phyloP scores from a whole-genome alignment of 495 filamentous ascomycete genomes.

The Lineolata rhizophorae region DNA sequence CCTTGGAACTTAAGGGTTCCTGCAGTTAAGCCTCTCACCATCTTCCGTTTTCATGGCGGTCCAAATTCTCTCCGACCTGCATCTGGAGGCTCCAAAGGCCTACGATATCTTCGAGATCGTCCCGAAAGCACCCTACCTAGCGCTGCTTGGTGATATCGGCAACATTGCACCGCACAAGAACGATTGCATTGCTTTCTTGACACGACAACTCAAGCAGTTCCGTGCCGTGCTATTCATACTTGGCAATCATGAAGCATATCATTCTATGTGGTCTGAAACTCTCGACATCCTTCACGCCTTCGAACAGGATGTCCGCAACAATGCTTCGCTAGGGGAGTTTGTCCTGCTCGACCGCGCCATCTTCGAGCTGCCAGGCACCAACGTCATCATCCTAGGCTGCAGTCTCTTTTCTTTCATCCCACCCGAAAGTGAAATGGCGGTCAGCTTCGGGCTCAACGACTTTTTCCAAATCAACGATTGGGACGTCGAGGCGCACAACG shows the following conservation, averaged over 20 bases:
- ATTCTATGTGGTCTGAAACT: conserved; percentile 20
- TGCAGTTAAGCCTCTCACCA: too few relatives aligned
- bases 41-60: too few relatives aligned
- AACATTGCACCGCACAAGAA: conserved; percentile 26
- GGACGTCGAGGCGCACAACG: conserved; percentile 24
- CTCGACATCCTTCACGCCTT: conserved; percentile 20
- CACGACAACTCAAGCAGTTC: conserved; percentile 21
- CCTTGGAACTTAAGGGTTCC: too few relatives aligned
- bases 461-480: conserved; percentile 30
- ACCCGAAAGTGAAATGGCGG: conserved; percentile 19
- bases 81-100: conserved; percentile 34
- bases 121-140: conserved; percentile 23
- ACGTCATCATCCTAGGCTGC: conserved; percentile 31
- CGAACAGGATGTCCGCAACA: conserved; percentile 22
- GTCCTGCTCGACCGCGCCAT: conserved; percentile 24
- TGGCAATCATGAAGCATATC: conserved; percentile 39
- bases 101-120: conserved; percentile 28
- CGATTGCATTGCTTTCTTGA: conserved; percentile 30
- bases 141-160: conserved; percentile 37
- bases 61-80: conserved; percentile 34
- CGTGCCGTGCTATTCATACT: conserved; percentile 30
- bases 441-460: conserved; percentile 25
- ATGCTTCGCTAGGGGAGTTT: conserved; percentile 22
- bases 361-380: conserved; percentile 15
- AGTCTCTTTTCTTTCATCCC: conserved; percentile 30